Conservation (phyloP, 2,329 filamentous ascomycete genomes). For the Epichloe gansuensis region DNA sequence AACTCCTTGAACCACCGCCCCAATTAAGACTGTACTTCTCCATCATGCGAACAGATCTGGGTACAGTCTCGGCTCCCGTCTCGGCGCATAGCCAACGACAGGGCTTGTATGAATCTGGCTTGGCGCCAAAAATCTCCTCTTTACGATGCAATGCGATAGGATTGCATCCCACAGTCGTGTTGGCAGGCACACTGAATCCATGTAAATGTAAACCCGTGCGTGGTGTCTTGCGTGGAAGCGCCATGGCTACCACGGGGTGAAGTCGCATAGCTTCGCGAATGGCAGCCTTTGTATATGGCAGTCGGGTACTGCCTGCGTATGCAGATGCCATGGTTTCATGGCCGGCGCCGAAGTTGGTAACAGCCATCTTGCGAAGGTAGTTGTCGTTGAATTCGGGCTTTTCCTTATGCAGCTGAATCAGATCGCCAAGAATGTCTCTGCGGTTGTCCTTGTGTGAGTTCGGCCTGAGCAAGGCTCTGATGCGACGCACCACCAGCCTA, state of each 20-base stretch:
- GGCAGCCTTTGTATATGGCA: constrained; percentile 22
- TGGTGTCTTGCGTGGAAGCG: constrained; percentile 34
- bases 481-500: constrained; percentile 20
- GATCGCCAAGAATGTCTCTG: constrained; percentile 31
- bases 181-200: constrained; percentile 27
- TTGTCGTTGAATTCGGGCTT: constrained; percentile 32
- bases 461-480: constrained; percentile 17
- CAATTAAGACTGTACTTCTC: constrained; percentile 37
- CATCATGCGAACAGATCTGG: constrained; percentile 22
- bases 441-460: constrained; percentile 19
- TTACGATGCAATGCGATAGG: constrained; percentile 38
- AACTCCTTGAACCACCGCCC: constrained; percentile 38
- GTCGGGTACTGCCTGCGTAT: background rate
- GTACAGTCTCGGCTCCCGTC: constrained; percentile 7
- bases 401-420: constrained; percentile 32
- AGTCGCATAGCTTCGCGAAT: constrained; percentile 39
- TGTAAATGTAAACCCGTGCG: constrained; percentile 23
- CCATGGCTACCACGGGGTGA: constrained; percentile 38
- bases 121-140: constrained; percentile 32
- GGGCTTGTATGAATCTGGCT: constrained; percentile 31
- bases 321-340: constrained; percentile 37
- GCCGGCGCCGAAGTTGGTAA: constrained; percentile 43
- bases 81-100: constrained; percentile 32
- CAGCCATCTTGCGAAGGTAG: constrained; percentile 37
- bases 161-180: constrained; percentile 38